Percentiles rank a stretch among this genome's conserved stretches.
These are phyloP conservation scores for Aspergillus cavernicola DNA, from an alignment of 495 filamentous ascomycete species.

Conservation along the genomic window DNA sequence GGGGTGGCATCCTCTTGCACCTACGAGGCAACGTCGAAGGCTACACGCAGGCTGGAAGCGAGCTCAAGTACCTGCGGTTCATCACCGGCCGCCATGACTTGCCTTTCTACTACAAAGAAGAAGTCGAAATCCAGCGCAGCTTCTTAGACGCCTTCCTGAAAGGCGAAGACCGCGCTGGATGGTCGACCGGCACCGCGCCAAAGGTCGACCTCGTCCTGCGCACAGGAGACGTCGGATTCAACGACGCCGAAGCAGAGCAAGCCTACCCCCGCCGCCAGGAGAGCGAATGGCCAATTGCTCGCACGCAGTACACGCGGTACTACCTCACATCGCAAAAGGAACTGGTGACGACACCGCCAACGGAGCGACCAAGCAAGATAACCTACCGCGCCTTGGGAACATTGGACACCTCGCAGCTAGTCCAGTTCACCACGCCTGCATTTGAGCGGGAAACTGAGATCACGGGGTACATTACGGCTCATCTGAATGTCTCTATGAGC, in stretches of 20 bases:
- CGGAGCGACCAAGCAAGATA: conserved; percentile 28
- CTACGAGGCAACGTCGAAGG: conserved; percentile 64
- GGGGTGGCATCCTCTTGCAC: conserved; percentile 62
- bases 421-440: conserved; percentile 51
- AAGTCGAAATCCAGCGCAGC: conserved; percentile 59
- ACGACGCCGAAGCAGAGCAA: conserved; percentile 54
- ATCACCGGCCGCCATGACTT: conserved; percentile 68
- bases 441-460: conserved; percentile 60
- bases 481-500: conserved; percentile 56
- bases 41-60: conserved; percentile 54
- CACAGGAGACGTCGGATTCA: conserved; percentile 60
- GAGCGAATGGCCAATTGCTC: conserved; percentile 59
- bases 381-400: conserved; percentile 54
- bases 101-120: conserved; percentile 65
- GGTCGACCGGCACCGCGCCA: conserved; percentile 54
- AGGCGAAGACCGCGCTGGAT: conserved; percentile 56
- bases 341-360: conserved; percentile 21
- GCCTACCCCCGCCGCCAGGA: conserved; percentile 49
- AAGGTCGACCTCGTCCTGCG: conserved; percentile 55
- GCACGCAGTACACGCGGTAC: conserved; percentile 56
- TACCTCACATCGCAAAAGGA: conserved; percentile 43
- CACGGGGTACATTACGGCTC: conserved; percentile 62
- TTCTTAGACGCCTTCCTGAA: conserved; percentile 69
- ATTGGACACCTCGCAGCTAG: conserved; percentile 37
- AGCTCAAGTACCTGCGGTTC: conserved; percentile 62